Base-by-base conservation (phyloP, 108 stramenopile species). In the Stephanodiscus triporus region DNA sequence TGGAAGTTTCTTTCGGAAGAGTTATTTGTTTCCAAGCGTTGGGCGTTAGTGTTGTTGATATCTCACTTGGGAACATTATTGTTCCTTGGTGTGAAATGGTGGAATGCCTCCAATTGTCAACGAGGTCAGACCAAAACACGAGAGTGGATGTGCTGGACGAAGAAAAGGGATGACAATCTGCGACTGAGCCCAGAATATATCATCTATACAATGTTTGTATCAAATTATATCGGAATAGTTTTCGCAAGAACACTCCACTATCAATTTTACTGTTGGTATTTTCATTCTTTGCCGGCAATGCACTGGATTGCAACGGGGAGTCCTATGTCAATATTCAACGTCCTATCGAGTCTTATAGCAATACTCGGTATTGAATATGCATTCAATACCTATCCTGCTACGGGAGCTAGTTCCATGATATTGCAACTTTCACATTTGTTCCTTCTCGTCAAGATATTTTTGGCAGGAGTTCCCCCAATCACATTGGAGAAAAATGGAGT, bases 191-290 rank as follows among this genome's bases (percentile, higher is more conserved):
- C 88, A 0, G 75, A 88, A 48, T 87, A 92, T 58, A 85, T 94
- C 14, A 69, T 85, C 9, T 87, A 89, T 43, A 92, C 90, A 7
- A 70, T 99, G 64, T 89, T 96, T 62, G 72, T 90, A n/a, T 88
- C 93, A 54, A 98, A 99, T 76, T 96, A 95, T 82, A 82, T 99
- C 62, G 98, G 98, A 45, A 88, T 99, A 36, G 90, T 76, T 42
- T 98, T 97, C 75, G 93, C 97, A 38, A 73, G 98, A 49, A 97
- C 95, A 17, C 76, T 99, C 63, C 98, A 99, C 73, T 98, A 97
- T 76, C 98, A 99, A 79, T 99, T 99, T 74, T 97, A 96, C 71
- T 81, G 81, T n/a, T 99, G 97, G 98, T 98, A 98, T 80, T 96
- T 89, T 59, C 76, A 93, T 65, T 68, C 92, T 14, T 54, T 98